Percentiles rank a stretch among this genome's conserved stretches.
phyloP scores from a whole-genome alignment of 164 flowering plant species.

The Brasenia schreberi region DNA sequence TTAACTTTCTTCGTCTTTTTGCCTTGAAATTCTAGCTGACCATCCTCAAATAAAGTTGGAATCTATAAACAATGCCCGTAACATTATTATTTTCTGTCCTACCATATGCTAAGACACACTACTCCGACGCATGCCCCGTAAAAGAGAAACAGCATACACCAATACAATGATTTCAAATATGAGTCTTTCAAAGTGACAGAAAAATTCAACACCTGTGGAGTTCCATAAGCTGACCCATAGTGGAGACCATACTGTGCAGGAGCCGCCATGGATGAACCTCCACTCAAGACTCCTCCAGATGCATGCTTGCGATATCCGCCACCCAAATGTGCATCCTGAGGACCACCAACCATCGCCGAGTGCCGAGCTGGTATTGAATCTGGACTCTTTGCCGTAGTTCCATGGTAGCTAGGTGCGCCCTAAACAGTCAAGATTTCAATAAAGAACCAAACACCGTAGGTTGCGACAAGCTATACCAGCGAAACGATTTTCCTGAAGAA shows the following conservation, averaged over 20 bases:
- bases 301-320: slow-evolving; percentile 52
- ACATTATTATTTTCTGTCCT: no score
- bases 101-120: no score
- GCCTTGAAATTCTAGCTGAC: no score
- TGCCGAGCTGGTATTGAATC: slow-evolving; percentile 24
- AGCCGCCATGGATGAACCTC: slow-evolving; percentile 2
- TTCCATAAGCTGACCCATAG: slow-evolving; percentile 59
- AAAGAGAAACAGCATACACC: no score
- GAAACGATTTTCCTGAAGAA: neutral
- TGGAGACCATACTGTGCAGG: slow-evolving; percentile 66
- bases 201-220: slow-evolving; percentile 44
- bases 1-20: no score
- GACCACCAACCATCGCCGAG: slow-evolving; percentile 35
- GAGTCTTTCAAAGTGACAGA: neutral
- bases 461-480: neutral
- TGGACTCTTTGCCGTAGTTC: slow-evolving; percentile 30
- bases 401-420: slow-evolving; percentile 24
- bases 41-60: no score
- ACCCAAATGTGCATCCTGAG: slow-evolving; percentile 46
- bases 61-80: no score
- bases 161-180: neutral
- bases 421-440: neutral
- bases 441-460: neutral
- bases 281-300: slow-evolving; percentile 8
- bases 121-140: no score